A percentile compares a stretch with the other conserved stretches of the same genome.
Evolutionary conservation across 75 land plant species (phyloP).

Genomic region (Sequoiadendron giganteum): DNA sequence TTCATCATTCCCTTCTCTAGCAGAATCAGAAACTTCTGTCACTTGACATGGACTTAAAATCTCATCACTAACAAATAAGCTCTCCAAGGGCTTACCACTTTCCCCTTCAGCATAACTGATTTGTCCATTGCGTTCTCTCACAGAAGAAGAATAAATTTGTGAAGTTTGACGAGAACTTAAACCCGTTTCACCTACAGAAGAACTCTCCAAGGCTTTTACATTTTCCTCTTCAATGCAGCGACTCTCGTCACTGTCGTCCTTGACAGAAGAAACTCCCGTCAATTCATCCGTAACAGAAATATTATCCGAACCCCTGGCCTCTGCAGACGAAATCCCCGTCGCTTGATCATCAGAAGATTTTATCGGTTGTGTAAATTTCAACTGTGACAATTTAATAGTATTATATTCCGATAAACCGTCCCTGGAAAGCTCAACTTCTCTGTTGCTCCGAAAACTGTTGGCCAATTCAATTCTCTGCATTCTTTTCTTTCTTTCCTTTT

Average conservation of each 20-base stretch:
- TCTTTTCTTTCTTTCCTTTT: constrained; percentile 57
- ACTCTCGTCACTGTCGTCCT: background rate
- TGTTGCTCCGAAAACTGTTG: constrained; percentile 28
- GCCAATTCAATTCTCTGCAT: constrained; percentile 37
- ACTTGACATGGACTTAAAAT: background rate
- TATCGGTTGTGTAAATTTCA: background rate
- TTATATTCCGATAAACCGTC: background rate
- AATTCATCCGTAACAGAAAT: background rate
- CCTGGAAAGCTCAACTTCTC: constrained; percentile 2
- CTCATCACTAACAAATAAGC: background rate
- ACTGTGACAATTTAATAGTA: background rate
- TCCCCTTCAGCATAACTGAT: background rate
- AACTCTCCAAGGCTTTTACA: background rate
- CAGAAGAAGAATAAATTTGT: background rate
- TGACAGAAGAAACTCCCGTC: background rate
- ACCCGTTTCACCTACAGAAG: background rate
- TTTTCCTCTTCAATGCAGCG: background rate
- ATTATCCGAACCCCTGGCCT: background rate
- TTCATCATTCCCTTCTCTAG: background rate
- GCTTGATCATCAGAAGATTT: background rate
- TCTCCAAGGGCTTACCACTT: background rate
- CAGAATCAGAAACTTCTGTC: background rate
- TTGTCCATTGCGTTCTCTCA: background rate
- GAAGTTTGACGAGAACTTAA: background rate
- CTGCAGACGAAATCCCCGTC: background rate